Evolutionary conservation across 805 yeast species (phyloP), one percentile per base, ranked within the genome.

Genomic region (Candida ficus): DNA sequence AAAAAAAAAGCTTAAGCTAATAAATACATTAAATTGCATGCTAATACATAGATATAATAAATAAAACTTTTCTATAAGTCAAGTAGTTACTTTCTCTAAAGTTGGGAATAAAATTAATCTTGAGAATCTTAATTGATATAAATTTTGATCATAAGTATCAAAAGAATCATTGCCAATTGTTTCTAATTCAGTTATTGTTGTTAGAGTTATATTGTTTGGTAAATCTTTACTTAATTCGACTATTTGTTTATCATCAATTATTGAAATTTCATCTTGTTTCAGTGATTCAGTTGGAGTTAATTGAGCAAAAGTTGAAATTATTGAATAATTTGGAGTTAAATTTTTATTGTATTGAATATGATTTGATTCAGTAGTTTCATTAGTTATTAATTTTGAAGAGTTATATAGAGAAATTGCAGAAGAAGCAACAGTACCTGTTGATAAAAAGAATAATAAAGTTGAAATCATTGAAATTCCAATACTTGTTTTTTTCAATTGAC

Each of bases 401-500:
- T 20, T 16, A 33, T 9, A 25, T 29, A 44, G n/a, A 22, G 19
- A 33, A 7, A 32, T 10, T 9, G 34, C 35, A 11, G 43, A 39
- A 26, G 20, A 20, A 5, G 28, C 29, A 7, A 39, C 35, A 6
- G 37, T 12, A 21, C 52, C 52, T 14, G 43, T 42, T 8, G 44
- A 38, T 14, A 45, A 19, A 10, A 52, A 41, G 29, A 46, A 50
- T 14, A 43, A 35, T 13, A 40, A 14, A 6, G 44, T 39, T 3
- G 47, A 48, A 10, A 50, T 11, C 22, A 43, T 39, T 13, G 38
- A 33, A 4, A 46, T 26, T 19, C 36, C 53, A 28, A 49, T 47
- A 18, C 42, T 34, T 1, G 44, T 41, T 26, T 47, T 52, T 33
- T 49, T 52, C 39, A 43, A 36, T 4, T 28, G 16, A 26, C 53